Percentiles rank a stretch among this genome's conserved stretches.
These are phyloP conservation scores for Phytophthora crassamura DNA, from an alignment of 352 stramenopile genomes.

Conservation along the genomic window DNA sequence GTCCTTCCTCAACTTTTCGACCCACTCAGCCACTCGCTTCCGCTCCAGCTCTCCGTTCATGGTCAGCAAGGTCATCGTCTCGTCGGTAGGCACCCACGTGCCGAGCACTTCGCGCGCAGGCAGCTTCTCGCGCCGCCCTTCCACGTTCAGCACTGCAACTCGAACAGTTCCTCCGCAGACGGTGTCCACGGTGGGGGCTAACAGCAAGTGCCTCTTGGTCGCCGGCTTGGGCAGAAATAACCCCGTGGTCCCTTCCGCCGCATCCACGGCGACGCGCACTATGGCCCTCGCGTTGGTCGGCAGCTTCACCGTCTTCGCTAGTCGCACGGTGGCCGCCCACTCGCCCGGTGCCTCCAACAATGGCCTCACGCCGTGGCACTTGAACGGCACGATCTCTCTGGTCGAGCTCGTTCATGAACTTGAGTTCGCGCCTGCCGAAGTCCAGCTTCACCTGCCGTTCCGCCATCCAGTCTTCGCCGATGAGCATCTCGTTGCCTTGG, in stretches of 20 bases:
- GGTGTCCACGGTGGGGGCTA: constrained; percentile 13
- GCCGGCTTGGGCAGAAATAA: constrained; percentile 12
- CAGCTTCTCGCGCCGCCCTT: constrained; percentile 13
- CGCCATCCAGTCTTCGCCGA: constrained; percentile 23
- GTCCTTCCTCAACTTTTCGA: background rate
- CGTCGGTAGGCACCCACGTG: constrained; percentile 23
- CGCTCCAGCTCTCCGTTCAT: background rate
- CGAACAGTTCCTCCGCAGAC: background rate
- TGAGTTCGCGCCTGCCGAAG: constrained; percentile 9
- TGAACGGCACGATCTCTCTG: constrained; percentile 13
- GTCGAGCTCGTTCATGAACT: background rate
- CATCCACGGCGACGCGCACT: constrained; percentile 9
- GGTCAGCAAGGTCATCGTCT: constrained; percentile 16
- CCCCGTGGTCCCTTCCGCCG: constrained; percentile 9
- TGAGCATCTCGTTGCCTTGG: constrained; percentile 4
- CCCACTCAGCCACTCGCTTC: background rate
- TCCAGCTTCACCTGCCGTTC: constrained; percentile 7
- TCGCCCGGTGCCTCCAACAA: background rate
- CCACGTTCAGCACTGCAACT: constrained; percentile 24
- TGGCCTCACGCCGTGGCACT: constrained; percentile 2
- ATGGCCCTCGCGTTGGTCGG: constrained; percentile 4
- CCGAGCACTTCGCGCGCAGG: constrained; percentile 8
- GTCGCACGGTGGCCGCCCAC: background rate
- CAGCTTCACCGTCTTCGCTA: constrained; percentile 19
- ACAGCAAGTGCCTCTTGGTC: constrained; percentile 4